phyloP scores from a whole-genome alignment of 441 rosid genomes.

The Metrosideros polymorpha region DNA sequence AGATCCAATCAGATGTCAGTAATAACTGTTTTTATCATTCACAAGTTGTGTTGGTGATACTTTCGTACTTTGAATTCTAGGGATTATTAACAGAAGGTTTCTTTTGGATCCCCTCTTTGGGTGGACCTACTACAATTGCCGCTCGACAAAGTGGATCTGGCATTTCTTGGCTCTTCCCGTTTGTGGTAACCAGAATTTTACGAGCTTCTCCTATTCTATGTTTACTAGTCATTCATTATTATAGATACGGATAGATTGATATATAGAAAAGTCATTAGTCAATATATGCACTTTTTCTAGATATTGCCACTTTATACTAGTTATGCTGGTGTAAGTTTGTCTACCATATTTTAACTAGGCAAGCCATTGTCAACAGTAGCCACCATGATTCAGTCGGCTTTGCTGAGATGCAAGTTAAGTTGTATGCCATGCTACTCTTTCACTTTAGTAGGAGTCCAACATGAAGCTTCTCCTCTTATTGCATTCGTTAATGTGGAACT shows the following conservation, averaged over 20 bases:
- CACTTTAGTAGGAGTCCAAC: not conserved
- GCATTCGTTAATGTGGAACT: not conserved
- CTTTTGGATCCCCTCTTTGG: slow-evolving; percentile 96
- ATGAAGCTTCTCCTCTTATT: not conserved
- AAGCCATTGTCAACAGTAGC: not conserved
- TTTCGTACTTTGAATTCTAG: slow-evolving; percentile 22
- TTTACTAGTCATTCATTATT: not conserved
- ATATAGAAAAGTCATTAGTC: not conserved
- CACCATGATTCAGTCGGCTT: not conserved
- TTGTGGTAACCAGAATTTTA: slow-evolving; percentile 57
- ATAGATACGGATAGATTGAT: not conserved
- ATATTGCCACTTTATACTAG: not conserved
- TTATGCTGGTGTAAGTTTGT: not conserved
- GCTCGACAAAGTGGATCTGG: slow-evolving; percentile 97
- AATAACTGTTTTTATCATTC: not conserved
- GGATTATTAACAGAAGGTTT: slow-evolving; percentile 90
- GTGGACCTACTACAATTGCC: slow-evolving; percentile 92
- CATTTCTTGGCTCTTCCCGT: slow-evolving; percentile 90
- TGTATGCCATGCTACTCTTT: not conserved
- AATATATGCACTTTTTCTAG: not conserved
- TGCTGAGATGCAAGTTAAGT: not conserved
- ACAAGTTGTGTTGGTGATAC: not conserved
- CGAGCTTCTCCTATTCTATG: not conserved
- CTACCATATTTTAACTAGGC: not conserved
- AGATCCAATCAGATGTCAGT: not conserved